A percentile compares a stretch with the other conserved stretches of the same genome.
Evolutionary conservation across 2,329 filamentous ascomycete genomes (phyloP).

Genomic region (Cladosporium sp.): DNA sequence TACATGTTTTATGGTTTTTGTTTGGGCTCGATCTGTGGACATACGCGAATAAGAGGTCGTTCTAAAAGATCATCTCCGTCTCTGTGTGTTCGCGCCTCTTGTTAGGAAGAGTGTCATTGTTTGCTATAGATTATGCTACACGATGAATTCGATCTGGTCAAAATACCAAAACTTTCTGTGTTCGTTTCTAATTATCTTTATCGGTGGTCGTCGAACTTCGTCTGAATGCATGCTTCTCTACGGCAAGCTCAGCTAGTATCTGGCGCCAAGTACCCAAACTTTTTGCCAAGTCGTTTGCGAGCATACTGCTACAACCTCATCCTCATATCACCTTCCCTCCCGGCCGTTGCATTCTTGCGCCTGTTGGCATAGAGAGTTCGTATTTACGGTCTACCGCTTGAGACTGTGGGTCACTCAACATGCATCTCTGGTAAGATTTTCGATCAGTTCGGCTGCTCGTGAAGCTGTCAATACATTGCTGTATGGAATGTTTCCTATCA

Average conservation of each 20-base stretch:
- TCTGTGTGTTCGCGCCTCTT: neutral
- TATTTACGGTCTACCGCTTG: too few species aligned
- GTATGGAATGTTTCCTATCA: too few species aligned
- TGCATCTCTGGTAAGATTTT: too few species aligned
- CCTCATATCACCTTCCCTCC: too few species aligned
- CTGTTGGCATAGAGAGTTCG: too few species aligned
- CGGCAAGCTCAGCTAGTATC: neutral
- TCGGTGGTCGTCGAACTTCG: neutral
- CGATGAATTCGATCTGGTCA: neutral
- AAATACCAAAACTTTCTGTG: neutral
- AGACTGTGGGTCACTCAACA: too few species aligned
- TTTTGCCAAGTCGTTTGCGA: neutral
- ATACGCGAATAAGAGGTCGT: conserved; percentile 2
- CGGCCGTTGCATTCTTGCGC: too few species aligned
- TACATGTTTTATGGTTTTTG: neutral
- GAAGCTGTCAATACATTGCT: too few species aligned
- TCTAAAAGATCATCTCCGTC: neutral
- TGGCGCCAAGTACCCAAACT: conserved; percentile 2
- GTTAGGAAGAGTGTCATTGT: neutral
- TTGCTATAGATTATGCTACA: conserved; percentile 12
- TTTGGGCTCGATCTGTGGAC: conserved; percentile 5
- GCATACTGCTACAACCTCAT: too few species aligned
- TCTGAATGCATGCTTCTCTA: too few species aligned
- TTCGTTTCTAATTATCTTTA: neutral
- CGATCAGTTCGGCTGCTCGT: too few species aligned